Evolutionary conservation across 192 early-diverging fungal genomes (phyloP).

Genomic region (Backusella tuberculispora): DNA sequence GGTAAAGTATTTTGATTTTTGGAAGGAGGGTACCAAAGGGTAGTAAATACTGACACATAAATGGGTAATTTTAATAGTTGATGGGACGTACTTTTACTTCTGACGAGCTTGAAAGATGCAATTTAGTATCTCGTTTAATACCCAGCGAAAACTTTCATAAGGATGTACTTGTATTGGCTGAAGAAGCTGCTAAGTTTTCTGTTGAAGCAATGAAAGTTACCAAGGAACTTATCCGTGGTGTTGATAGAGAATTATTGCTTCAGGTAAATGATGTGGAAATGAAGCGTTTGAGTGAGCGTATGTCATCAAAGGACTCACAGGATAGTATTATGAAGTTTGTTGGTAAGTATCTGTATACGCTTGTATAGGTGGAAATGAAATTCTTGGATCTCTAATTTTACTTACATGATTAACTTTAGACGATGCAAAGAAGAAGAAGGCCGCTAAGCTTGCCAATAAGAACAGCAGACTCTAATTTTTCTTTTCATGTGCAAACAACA

Average conservation of each 20-base stretch:
- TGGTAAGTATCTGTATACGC: background rate
- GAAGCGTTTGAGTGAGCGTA: constrained; percentile 46
- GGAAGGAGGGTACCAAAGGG: background rate
- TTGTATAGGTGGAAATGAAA: background rate
- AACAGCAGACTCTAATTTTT: background rate
- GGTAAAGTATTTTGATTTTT: constrained; percentile 19
- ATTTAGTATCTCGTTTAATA: constrained; percentile 58
- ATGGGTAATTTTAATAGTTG: constrained; percentile 25
- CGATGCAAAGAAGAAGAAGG: background rate
- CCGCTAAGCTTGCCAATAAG: background rate
- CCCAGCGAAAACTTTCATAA: constrained; percentile 52
- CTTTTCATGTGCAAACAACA: background rate
- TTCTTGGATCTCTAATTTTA: background rate
- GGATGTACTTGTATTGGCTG: constrained; percentile 54
- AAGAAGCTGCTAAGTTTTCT: constrained; percentile 55
- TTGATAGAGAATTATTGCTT: constrained; percentile 49
- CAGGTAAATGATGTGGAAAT: constrained; percentile 59
- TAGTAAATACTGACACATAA: background rate
- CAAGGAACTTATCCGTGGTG: constrained; percentile 55
- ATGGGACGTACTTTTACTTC: constrained; percentile 61
- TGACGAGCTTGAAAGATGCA: constrained; percentile 58
- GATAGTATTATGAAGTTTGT: constrained; percentile 24
- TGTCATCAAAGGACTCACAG: constrained; percentile 15
- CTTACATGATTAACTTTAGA: background rate
- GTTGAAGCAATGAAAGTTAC: constrained; percentile 60